phyloP scores from a whole-genome alignment of 768 basidiomycete genomes.

The Psilocybe cubensis region DNA sequence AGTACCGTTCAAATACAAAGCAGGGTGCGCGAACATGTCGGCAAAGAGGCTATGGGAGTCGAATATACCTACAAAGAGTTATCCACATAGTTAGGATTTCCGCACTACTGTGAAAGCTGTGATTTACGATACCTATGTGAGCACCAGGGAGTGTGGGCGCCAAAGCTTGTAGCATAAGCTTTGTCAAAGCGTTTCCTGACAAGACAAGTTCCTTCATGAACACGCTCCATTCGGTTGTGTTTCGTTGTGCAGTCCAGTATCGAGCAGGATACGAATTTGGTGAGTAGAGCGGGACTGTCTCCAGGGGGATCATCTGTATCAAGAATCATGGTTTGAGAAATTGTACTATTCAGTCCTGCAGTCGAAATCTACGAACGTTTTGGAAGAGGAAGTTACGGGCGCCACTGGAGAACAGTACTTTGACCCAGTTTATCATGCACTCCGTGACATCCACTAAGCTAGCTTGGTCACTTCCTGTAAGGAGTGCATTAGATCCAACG shows the following conservation, averaged over 20 bases:
- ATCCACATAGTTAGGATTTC: not conserved
- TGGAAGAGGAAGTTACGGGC: constrained; percentile 73
- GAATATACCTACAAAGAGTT: constrained; percentile 49
- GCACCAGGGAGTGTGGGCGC: constrained; percentile 51
- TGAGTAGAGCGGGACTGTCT: constrained; percentile 51
- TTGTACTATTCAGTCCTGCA: not conserved
- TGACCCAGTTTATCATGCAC: constrained; percentile 66
- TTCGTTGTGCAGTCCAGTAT: constrained; percentile 55
- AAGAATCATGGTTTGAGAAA: constrained; percentile 5
- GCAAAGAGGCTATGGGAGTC: constrained; percentile 64
- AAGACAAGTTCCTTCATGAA: constrained; percentile 56
- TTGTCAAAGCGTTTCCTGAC: constrained; percentile 54
- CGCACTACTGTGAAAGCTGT: no score
- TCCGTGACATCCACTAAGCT: constrained; percentile 60
- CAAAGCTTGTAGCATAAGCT: constrained; percentile 53
- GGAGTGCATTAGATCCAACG: constrained; percentile 54
- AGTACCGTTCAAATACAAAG: constrained; percentile 63
- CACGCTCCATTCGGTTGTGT: constrained; percentile 61
- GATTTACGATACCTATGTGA: constrained; percentile 58
- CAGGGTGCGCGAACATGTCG: constrained; percentile 58
- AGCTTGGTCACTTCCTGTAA: constrained; percentile 54
- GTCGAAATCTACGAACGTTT: constrained; percentile 47
- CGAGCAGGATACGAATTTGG: constrained; percentile 47
- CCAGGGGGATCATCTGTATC: constrained; percentile 58
- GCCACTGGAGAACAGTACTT: constrained; percentile 55